phyloP scores from a whole-genome alignment of 495 filamentous ascomycete genomes.

The Aspergillus egyptiacus region DNA sequence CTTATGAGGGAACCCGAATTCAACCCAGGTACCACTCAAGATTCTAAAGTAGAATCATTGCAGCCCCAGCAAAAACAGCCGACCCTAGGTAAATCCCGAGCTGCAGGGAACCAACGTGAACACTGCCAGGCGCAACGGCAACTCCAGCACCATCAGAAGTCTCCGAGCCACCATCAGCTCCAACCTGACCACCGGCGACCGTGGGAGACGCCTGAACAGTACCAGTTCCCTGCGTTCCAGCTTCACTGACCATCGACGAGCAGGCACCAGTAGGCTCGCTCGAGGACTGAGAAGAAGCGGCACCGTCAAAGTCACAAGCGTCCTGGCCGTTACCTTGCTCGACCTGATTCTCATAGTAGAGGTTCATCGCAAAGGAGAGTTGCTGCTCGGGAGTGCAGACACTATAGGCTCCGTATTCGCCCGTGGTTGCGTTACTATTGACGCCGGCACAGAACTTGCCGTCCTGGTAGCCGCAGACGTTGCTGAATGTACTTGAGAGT shows the following conservation, averaged over 20 bases:
- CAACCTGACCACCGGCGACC: conserved; percentile 25
- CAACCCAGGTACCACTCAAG: neutral
- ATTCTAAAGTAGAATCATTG: conserved; percentile 60
- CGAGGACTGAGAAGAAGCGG: conserved; percentile 49
- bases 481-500: conserved; percentile 62
- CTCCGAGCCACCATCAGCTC: conserved; percentile 8
- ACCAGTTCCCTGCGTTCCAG: conserved; percentile 56
- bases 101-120: conserved; percentile 55
- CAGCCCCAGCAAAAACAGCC: conserved; percentile 58
- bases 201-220: conserved; percentile 51
- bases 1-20: neutral
- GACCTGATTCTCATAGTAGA: conserved; percentile 65
- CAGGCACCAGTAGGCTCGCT: conserved; percentile 46
- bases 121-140: conserved; percentile 20
- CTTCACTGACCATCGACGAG: conserved; percentile 49
- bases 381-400: conserved; percentile 74
- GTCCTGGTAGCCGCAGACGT: conserved; percentile 55
- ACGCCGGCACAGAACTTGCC: conserved; percentile 64
- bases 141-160: conserved; percentile 8
- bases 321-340: conserved; percentile 33
- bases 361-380: conserved; percentile 72
- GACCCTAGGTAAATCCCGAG: conserved; percentile 61
- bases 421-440: conserved; percentile 58
- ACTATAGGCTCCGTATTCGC: conserved; percentile 76
- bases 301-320: conserved; percentile 76